A percentile compares a stretch with the other conserved stretches of the same genome.
These are phyloP conservation scores for Nectriaceae sp. DNA, from an alignment of 2,329 filamentous ascomycete genomes.

Conservation along the genomic window DNA sequence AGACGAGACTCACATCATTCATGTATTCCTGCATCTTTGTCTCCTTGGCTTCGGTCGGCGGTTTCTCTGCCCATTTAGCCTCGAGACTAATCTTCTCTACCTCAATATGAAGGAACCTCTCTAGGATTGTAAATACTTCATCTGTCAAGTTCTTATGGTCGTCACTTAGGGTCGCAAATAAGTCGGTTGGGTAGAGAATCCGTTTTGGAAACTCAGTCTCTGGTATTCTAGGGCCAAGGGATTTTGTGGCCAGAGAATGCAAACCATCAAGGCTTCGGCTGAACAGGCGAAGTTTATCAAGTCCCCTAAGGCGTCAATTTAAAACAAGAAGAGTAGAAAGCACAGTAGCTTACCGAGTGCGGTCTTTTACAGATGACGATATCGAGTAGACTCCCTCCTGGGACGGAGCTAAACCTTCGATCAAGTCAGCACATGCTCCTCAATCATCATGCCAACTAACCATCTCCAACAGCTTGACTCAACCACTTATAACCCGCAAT, in stretches of 20 bases:
- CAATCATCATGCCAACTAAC: slow-evolving; percentile 26
- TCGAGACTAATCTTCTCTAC: slow-evolving; percentile 12
- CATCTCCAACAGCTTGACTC: slow-evolving; percentile 35
- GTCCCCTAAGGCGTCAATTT: too few relatives aligned
- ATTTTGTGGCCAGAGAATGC: slow-evolving; percentile 15
- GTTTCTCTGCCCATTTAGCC: slow-evolving; percentile 11
- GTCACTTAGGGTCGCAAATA: slow-evolving; percentile 1
- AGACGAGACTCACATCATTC: slow-evolving; percentile 25
- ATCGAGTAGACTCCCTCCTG: slow-evolving; percentile 35
- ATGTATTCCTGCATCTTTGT: slow-evolving; percentile 30
- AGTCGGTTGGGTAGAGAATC: slow-evolving; percentile 32
- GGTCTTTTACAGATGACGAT: slow-evolving; percentile 14
- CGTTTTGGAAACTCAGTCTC: slow-evolving; percentile 9
- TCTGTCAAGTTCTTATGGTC: slow-evolving; percentile 12
- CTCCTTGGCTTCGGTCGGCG: slow-evolving; percentile 22
- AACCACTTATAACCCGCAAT: slow-evolving; percentile 46
- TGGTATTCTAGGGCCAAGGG: slow-evolving; percentile 11
- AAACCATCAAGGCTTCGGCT: slow-evolving; percentile 29
- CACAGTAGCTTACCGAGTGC: neutral
- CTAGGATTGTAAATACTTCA: slow-evolving; percentile 27
- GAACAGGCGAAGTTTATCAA: slow-evolving; percentile 16
- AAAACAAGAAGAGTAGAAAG: too few relatives aligned
- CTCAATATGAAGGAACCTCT: slow-evolving; percentile 16
- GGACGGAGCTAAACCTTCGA: slow-evolving; percentile 17
- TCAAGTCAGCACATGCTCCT: slow-evolving; percentile 22